Evolutionary conservation across 345 rosid genomes (phyloP).

Genomic region (Geranium brycei): DNA sequence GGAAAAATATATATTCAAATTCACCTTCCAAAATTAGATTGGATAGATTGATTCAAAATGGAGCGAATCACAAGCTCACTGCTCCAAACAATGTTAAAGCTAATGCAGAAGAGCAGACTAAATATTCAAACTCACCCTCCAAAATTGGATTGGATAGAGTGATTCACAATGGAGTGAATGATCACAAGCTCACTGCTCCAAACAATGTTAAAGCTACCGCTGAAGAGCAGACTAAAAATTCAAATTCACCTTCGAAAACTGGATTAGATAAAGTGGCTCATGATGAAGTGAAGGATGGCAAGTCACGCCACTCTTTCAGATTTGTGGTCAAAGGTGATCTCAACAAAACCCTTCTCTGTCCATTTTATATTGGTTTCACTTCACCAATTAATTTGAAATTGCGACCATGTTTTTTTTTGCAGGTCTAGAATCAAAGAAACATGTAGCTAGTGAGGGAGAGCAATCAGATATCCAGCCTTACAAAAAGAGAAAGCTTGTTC

Average conservation of each 20-base stretch:
- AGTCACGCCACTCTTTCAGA: background rate
- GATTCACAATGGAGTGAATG: background rate
- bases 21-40: background rate
- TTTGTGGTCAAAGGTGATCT: background rate
- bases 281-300: background rate
- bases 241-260: background rate
- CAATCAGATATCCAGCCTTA: slow-evolving; percentile 12
- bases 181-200: background rate
- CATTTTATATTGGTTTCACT: background rate
- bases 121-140: background rate
- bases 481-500: slow-evolving; percentile 29
- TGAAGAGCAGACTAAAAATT: background rate
- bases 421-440: slow-evolving; percentile 13
- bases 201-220: background rate
- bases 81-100: background rate
- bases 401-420: background rate
- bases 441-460: slow-evolving; percentile 10
- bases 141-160: background rate
- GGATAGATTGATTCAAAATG: background rate
- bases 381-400: background rate
- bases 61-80: background rate
- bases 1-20: background rate
- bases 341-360: background rate
- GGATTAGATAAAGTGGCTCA: background rate
- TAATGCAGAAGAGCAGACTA: background rate